These are phyloP conservation scores for Neoascochyta sp. DNA, from an alignment of 2,329 filamentous ascomycete genomes.

Conservation along the genomic window DNA sequence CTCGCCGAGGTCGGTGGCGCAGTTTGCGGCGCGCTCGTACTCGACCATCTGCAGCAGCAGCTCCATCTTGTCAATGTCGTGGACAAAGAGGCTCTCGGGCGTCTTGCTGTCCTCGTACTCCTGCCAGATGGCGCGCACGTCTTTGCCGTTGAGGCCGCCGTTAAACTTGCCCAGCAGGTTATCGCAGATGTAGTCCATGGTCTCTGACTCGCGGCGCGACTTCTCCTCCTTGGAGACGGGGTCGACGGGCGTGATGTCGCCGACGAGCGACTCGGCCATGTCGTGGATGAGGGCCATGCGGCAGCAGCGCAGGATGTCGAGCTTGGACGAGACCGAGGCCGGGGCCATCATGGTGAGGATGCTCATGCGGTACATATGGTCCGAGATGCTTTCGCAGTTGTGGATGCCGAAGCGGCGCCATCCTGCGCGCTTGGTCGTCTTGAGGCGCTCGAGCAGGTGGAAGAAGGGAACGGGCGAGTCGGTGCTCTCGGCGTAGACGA, in stretches of 20 bases:
- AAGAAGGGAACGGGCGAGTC: constrained; percentile 84
- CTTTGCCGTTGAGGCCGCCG: constrained; percentile 63
- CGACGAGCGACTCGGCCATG: constrained; percentile 93
- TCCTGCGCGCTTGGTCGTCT: constrained; percentile 93
- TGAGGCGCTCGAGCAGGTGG: constrained; percentile 87
- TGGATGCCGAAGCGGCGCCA: constrained; percentile 84
- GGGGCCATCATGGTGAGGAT: constrained; percentile 92
- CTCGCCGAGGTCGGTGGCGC: constrained; percentile 73
- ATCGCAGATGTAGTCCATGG: constrained; percentile 85
- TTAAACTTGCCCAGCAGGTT: constrained; percentile 70
- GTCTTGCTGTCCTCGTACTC: constrained; percentile 92
- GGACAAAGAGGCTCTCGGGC: constrained; percentile 81
- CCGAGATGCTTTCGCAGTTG: constrained; percentile 81
- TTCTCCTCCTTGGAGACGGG: constrained; percentile 83
- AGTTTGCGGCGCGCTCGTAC: constrained; percentile 73
- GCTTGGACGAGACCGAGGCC: constrained; percentile 61
- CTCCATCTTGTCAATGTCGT: constrained; percentile 97
- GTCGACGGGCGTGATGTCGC: constrained; percentile 94
- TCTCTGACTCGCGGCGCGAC: constrained; percentile 75
- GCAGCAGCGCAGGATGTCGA: constrained; percentile 80
- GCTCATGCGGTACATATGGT: constrained; percentile 99
- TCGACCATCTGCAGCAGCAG: constrained; percentile 92
- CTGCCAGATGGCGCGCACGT: constrained; percentile 80
- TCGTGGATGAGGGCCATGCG: constrained; percentile 96
- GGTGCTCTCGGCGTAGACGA: constrained; percentile 57